phyloP scores from a whole-genome alignment of 2,329 filamentous ascomycete genomes.

The Cladosporium sp. region DNA sequence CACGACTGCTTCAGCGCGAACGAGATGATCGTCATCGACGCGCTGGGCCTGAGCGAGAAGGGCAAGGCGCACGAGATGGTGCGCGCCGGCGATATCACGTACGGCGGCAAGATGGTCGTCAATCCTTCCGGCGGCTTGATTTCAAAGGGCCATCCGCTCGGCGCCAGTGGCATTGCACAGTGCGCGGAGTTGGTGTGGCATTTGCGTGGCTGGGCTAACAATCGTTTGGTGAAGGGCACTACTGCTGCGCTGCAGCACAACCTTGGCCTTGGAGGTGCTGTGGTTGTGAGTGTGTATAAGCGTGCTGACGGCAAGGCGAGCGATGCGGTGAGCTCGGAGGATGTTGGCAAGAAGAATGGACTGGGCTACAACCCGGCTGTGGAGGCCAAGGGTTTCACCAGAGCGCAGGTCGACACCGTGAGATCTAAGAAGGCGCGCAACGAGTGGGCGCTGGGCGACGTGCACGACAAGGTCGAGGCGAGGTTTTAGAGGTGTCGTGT shows the following conservation, averaged over 20 bases:
- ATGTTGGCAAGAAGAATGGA: slow-evolving; percentile 65
- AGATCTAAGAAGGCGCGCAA: slow-evolving; percentile 67
- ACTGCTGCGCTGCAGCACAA: slow-evolving; percentile 85
- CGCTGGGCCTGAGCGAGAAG: slow-evolving; percentile 70
- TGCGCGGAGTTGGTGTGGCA: slow-evolving; percentile 96
- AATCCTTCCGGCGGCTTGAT: slow-evolving; percentile 95
- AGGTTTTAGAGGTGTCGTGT: slow-evolving; percentile 53
- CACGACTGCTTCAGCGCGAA: slow-evolving; percentile 98
- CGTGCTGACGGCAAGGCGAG: slow-evolving; percentile 73
- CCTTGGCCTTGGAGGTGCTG: slow-evolving; percentile 85
- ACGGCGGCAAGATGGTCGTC: slow-evolving; percentile 77
- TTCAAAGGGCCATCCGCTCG: slow-evolving; percentile 92
- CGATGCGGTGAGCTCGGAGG: slow-evolving; percentile 58
- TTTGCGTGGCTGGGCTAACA: slow-evolving; percentile 92
- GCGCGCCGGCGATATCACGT: slow-evolving; percentile 83
- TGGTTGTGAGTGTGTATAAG: slow-evolving; percentile 85
- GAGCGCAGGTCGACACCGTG: slow-evolving; percentile 66
- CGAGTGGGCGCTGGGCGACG: slow-evolving; percentile 78
- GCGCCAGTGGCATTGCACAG: slow-evolving; percentile 91
- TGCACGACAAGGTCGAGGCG: slow-evolving; percentile 69
- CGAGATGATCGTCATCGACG: slow-evolving; percentile 88
- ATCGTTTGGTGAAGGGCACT: slow-evolving; percentile 70
- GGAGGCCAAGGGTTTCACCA: slow-evolving; percentile 84
- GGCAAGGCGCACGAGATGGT: slow-evolving; percentile 94
- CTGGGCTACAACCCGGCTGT: slow-evolving; percentile 92